Evolutionary conservation across 768 basidiomycete genomes (phyloP).

Genomic region (Chalciporus pseudorubinellus): DNA sequence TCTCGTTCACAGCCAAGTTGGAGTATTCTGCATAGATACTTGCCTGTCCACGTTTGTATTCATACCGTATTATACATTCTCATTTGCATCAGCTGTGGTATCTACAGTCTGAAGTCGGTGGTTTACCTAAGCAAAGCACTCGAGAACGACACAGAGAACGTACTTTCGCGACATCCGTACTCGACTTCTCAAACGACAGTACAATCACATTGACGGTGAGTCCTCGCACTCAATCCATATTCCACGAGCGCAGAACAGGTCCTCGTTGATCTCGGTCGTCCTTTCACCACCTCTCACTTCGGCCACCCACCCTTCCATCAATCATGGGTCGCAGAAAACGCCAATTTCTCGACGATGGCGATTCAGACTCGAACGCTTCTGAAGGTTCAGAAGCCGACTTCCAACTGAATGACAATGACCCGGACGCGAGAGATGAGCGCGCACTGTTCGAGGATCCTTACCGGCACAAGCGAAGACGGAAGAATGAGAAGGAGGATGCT

Average conservation of each 20-base stretch:
- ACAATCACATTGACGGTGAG: conserved; percentile 12
- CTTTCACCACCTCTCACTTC: not conserved
- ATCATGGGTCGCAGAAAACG: conserved; percentile 77
- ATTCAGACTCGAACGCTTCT: conserved; percentile 74
- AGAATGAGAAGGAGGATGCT: conserved; percentile 66
- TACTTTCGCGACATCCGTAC: not conserved
- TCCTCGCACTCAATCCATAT: conserved; percentile 1
- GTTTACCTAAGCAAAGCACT: too few relatives aligned
- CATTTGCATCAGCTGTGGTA: too few relatives aligned
- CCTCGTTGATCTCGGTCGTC: conserved; percentile 1
- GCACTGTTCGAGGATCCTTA: conserved; percentile 78
- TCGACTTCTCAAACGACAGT: not conserved
- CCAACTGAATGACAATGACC: conserved; percentile 48
- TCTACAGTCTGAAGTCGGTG: too few relatives aligned
- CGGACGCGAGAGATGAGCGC: conserved; percentile 69
- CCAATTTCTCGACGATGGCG: conserved; percentile 66
- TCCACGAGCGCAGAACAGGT: conserved; percentile 1
- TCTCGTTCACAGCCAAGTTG: conserved; percentile 35
- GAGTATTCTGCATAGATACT: conserved; percentile 41
- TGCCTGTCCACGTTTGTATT: conserved; percentile 16
- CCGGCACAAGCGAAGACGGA: conserved; percentile 63
- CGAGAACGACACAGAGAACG: too few relatives aligned
- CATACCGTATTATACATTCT: conserved; percentile 17
- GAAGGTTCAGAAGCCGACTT: conserved; percentile 53
- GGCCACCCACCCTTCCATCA: not conserved